Conservation (phyloP, 306 rosid genomes). For the Morella rubra region DNA sequence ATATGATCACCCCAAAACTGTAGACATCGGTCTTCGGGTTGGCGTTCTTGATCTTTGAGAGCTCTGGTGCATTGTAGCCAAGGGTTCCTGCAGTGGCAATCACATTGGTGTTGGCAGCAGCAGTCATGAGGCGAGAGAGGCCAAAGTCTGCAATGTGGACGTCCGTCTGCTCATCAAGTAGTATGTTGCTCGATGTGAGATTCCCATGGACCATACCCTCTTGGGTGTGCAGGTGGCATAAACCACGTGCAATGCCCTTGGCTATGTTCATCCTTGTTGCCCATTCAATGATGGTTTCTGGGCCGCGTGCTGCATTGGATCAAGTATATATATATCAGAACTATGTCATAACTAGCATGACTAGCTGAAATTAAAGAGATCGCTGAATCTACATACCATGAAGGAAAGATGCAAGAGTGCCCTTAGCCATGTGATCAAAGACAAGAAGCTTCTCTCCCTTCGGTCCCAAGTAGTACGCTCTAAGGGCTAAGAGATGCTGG, state of each 20-base stretch:
- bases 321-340: conserved; percentile 10
- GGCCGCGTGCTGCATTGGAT: conserved; percentile 65
- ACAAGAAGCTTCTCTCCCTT: conserved; percentile 90
- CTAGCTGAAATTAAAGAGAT: not conserved
- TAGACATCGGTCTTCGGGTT: conserved; percentile 58
- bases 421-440: conserved; percentile 80
- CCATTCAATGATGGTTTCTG: conserved; percentile 64
- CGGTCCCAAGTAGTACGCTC: conserved; percentile 81
- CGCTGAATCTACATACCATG: conserved; percentile 58
- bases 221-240: conserved; percentile 55
- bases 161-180: conserved; percentile 60
- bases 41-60: conserved; percentile 68
- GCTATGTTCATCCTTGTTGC: conserved; percentile 83
- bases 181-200: conserved; percentile 74
- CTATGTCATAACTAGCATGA: not conserved
- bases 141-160: conserved; percentile 82
- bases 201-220: conserved; percentile 73
- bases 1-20: conserved; percentile 75
- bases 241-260: conserved; percentile 61
- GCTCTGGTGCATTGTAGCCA: conserved; percentile 88
- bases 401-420: conserved; percentile 85
- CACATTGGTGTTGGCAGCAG: conserved; percentile 73
- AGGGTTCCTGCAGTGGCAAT: conserved; percentile 86
- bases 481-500: conserved; percentile 69
- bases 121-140: conserved; percentile 73